Percentiles rank a stretch among this genome's conserved stretches.
Evolutionary conservation across 2,329 filamentous ascomycete genomes (phyloP).

Genomic region (Diaporthe nobilis): DNA sequence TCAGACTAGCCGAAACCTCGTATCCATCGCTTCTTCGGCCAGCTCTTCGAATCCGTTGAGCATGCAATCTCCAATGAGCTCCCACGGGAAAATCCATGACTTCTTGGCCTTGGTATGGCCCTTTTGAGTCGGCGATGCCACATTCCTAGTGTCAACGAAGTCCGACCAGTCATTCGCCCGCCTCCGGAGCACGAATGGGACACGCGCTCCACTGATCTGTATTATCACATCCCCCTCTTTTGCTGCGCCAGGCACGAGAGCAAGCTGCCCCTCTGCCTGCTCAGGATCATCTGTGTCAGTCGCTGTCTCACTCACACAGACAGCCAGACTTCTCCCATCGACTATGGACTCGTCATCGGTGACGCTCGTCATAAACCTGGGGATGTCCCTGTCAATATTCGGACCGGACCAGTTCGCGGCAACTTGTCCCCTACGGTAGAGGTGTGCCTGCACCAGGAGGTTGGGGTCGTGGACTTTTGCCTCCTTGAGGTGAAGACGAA

Average conservation of each 20-base stretch:
- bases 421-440: neutral
- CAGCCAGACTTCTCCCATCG: neutral
- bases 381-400: neutral
- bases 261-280: neutral
- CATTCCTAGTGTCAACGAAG: too few species aligned
- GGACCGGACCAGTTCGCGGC: constrained; percentile 11
- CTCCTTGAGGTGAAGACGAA: neutral
- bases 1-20: neutral
- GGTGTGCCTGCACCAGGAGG: neutral
- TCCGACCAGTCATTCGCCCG: neutral
- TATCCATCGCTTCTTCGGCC: neutral
- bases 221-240: neutral
- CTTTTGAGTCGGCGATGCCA: neutral
- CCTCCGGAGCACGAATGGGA: constrained; percentile 14
- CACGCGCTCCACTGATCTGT: constrained; percentile 25
- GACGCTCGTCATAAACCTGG: neutral
- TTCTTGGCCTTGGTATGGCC: neutral
- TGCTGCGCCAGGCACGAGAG: neutral
- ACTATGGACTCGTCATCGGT: constrained; percentile 11
- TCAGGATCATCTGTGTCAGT: neutral
- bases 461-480: neutral
- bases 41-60: constrained; percentile 17
- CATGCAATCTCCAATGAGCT: constrained; percentile 22
- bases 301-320: neutral
- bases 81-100: neutral